A percentile compares a stretch with the other conserved stretches of the same genome.
Conservation (phyloP, 306 rosid genomes). For the Inga laurina region DNA sequence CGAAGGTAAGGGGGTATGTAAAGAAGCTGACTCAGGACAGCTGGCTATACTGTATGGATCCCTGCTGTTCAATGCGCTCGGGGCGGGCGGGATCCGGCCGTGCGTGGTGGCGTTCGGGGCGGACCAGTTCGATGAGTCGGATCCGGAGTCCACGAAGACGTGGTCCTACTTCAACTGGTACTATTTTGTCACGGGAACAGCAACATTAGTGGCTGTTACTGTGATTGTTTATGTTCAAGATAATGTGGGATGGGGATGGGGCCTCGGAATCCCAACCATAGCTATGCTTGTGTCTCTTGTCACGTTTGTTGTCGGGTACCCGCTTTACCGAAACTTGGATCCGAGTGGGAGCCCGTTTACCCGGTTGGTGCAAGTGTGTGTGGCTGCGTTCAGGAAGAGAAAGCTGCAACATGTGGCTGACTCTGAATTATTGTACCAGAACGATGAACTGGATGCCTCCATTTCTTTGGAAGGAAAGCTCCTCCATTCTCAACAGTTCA, state of each 20-base stretch:
- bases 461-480: slow-evolving; percentile 72
- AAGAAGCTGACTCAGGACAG: slow-evolving; percentile 64
- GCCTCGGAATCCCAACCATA: slow-evolving; percentile 74
- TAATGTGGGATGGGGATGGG: slow-evolving; percentile 93
- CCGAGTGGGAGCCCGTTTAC: slow-evolving; percentile 91
- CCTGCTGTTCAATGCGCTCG: slow-evolving; percentile 61
- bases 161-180: slow-evolving; percentile 95
- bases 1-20: slow-evolving; percentile 49
- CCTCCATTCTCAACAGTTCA: slow-evolving; percentile 61
- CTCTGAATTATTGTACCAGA: slow-evolving; percentile 50
- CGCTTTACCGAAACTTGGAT: slow-evolving; percentile 76
- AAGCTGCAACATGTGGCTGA: slow-evolving; percentile 39
- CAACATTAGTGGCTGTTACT: slow-evolving; percentile 81
- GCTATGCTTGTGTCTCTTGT: slow-evolving; percentile 82
- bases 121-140: slow-evolving; percentile 83
- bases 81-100: slow-evolving; percentile 97
- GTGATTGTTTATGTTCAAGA: slow-evolving; percentile 87
- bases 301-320: slow-evolving; percentile 63
- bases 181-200: slow-evolving; percentile 75
- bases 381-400: slow-evolving; percentile 75
- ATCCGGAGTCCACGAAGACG: slow-evolving; percentile 65
- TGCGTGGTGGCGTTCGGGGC: slow-evolving; percentile 96
- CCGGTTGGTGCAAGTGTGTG: slow-evolving; percentile 67
- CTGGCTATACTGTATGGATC: slow-evolving; percentile 59
- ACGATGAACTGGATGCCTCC: slow-evolving; percentile 68